Percentiles rank a stretch among this genome's conserved stretches.
These are phyloP conservation scores for Paxillus rubicundulus DNA, from an alignment of 768 basidiomycete species.

Conservation along the genomic window DNA sequence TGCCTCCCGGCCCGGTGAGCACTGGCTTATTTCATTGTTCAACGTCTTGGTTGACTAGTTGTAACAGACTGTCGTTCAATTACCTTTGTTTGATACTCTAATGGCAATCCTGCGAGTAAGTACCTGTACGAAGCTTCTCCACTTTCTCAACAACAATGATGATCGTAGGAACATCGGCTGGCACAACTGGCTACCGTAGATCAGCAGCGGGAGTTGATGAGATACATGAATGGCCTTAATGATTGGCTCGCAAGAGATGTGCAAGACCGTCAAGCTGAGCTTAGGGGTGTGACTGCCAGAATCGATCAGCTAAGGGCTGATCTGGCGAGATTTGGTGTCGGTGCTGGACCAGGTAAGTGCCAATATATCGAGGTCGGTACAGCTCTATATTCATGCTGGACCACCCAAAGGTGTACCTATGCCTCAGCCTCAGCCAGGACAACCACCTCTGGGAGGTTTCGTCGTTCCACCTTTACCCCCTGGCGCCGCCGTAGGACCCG, in stretches of 20 bases:
- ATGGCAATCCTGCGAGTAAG: slow-evolving; percentile 66
- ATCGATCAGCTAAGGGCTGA: slow-evolving; percentile 49
- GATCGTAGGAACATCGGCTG: slow-evolving; percentile 64
- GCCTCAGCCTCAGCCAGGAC: slow-evolving; percentile 22
- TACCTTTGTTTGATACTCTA: slow-evolving; percentile 68
- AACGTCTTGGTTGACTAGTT: slow-evolving; percentile 5
- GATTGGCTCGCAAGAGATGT: slow-evolving; percentile 81
- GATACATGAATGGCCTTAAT: slow-evolving; percentile 75
- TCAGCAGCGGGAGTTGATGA: slow-evolving; percentile 76
- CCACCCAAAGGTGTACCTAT: slow-evolving; percentile 20
- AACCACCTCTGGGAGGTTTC: slow-evolving; percentile 8
- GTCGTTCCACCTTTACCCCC: slow-evolving; percentile 25
- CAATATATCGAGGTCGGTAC: background rate
- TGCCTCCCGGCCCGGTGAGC: slow-evolving; percentile 57
- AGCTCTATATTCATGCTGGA: slow-evolving; percentile 1
- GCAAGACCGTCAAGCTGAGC: slow-evolving; percentile 71
- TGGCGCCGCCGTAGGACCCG: slow-evolving; percentile 4
- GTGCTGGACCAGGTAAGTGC: slow-evolving; percentile 39
- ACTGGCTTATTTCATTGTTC: background rate
- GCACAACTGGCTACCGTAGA: slow-evolving; percentile 74
- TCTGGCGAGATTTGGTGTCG: slow-evolving; percentile 43
- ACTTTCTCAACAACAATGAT: slow-evolving; percentile 6
- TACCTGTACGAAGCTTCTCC: slow-evolving; percentile 4
- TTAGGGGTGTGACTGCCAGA: slow-evolving; percentile 62
- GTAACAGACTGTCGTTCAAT: slow-evolving; percentile 54